Percentiles rank a stretch among this genome's conserved stretches.
Evolutionary conservation across 2,329 filamentous ascomycete species (phyloP).

Genomic region (Ophidiomyces ophidiicola): DNA sequence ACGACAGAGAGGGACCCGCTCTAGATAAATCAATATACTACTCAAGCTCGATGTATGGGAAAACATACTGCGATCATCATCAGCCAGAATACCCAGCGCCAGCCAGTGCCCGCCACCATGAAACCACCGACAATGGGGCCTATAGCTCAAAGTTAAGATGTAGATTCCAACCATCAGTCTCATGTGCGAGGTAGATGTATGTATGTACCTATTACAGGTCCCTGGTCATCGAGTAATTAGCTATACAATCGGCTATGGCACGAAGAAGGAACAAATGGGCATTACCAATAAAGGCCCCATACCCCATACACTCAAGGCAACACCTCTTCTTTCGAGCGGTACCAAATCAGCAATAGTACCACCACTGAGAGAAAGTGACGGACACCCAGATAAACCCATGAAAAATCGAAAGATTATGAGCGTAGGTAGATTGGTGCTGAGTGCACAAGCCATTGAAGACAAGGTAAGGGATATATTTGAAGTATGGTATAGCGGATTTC

Average conservation of each 20-base stretch:
- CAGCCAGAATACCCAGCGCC: conserved; percentile 40
- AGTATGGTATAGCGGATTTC: conserved; percentile 37
- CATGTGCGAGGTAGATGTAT: not conserved
- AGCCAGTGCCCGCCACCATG: conserved; percentile 30
- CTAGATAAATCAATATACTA: conserved; percentile 8
- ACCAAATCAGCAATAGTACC: conserved; percentile 39
- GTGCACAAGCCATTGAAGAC: conserved; percentile 52
- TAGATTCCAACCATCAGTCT: not conserved
- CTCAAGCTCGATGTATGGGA: not conserved
- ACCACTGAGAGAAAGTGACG: conserved; percentile 32
- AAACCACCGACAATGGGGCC: conserved; percentile 32
- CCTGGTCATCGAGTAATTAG: not conserved
- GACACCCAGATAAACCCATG: conserved; percentile 35
- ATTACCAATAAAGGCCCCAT: conserved; percentile 24
- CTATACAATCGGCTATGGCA: not conserved
- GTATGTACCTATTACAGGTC: conserved; percentile 6
- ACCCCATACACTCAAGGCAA: conserved; percentile 34
- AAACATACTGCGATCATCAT: conserved; percentile 29
- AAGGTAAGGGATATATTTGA: conserved; percentile 48
- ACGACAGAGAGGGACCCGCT: conserved; percentile 17
- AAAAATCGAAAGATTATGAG: conserved; percentile 55
- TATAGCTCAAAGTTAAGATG: conserved; percentile 9
- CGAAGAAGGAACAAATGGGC: not conserved
- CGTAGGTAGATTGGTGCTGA: conserved; percentile 44
- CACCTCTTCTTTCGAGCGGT: conserved; percentile 30